Evolutionary conservation across 352 stramenopile genomes (phyloP).

Genomic region (Phytophthora uliginosa): DNA sequence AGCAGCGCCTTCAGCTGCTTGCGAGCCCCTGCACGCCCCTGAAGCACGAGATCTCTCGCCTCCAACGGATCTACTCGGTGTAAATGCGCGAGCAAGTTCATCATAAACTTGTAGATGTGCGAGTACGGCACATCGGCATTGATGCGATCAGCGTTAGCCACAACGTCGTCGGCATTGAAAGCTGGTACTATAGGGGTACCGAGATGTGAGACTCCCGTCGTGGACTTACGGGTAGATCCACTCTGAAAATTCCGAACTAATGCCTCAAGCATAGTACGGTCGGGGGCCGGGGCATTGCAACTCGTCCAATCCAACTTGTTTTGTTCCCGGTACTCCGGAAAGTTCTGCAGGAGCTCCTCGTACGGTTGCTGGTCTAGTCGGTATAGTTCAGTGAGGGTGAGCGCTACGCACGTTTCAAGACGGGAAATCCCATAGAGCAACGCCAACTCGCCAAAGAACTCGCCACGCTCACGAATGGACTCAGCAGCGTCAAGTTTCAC

Average conservation of each 20-base stretch:
- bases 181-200: conserved; percentile 18
- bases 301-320: conserved; percentile 68
- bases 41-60: conserved; percentile 60
- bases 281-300: conserved; percentile 15
- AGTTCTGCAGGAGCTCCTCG: conserved; percentile 71
- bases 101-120: conserved; percentile 63
- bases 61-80: conserved; percentile 58
- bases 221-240: conserved; percentile 3
- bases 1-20: conserved; percentile 37
- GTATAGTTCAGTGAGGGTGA: conserved; percentile 73
- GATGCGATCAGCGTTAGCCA: conserved; percentile 36
- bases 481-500: conserved; percentile 50
- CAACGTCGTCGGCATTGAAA: conserved; percentile 14
- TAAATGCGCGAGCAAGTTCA: conserved; percentile 62
- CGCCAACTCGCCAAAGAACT: conserved; percentile 69
- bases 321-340: conserved; percentile 67
- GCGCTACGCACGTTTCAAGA: conserved; percentile 69
- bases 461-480: conserved; percentile 46
- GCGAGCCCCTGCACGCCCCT: conserved; percentile 42
- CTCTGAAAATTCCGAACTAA: conserved; percentile 19
- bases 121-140: conserved; percentile 62
- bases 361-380: conserved; percentile 72
- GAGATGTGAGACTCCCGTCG: background rate
- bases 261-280: conserved; percentile 26
- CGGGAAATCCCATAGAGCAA: conserved; percentile 71